Conservation (phyloP, 495 filamentous ascomycete genomes). For the Trichoderma asperelloides region DNA sequence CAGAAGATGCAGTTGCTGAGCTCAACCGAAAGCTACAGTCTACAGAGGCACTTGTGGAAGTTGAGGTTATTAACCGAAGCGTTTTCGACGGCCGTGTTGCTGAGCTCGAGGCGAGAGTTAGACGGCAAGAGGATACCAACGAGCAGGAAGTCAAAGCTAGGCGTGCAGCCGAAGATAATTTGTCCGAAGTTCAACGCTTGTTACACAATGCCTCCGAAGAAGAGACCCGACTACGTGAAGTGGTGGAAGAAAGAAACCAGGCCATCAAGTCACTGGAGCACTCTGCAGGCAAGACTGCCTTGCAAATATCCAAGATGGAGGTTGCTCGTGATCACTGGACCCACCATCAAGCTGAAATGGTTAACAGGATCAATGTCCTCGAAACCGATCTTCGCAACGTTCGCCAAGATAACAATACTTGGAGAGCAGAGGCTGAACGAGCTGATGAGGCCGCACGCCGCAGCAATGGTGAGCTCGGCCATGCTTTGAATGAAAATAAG, state of each 20-base stretch:
- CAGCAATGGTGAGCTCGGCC: constrained; percentile 31
- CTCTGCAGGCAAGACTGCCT: constrained; percentile 39
- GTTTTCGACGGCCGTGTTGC: constrained; percentile 35
- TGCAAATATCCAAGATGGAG: constrained; percentile 53
- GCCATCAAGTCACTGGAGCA: constrained; percentile 38
- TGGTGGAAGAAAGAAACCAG: constrained; percentile 55
- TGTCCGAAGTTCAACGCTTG: constrained; percentile 59
- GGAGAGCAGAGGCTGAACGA: constrained; percentile 40
- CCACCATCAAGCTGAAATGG: constrained; percentile 56
- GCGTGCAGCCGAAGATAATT: constrained; percentile 61
- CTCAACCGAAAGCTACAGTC: constrained; percentile 36
- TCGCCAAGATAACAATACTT: constrained; percentile 38
- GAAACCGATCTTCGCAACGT: constrained; percentile 41
- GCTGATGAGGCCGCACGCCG: constrained; percentile 30
- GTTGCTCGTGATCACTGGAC: constrained; percentile 55
- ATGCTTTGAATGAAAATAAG: constrained; percentile 35
- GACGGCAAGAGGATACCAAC: constrained; percentile 30
- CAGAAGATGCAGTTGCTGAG: constrained; percentile 35
- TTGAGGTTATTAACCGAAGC: constrained; percentile 43
- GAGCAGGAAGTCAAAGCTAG: constrained; percentile 56
- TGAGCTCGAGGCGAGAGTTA: constrained; percentile 37
- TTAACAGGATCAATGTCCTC: constrained; percentile 37
- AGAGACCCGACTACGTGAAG: constrained; percentile 60
- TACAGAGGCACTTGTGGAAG: constrained; percentile 41
- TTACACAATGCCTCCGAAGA: constrained; percentile 60